Evolutionary conservation across 164 flowering plant species (phyloP), one percentile per base, ranked within the genome.

Genomic region (Chimonanthus praecox): DNA sequence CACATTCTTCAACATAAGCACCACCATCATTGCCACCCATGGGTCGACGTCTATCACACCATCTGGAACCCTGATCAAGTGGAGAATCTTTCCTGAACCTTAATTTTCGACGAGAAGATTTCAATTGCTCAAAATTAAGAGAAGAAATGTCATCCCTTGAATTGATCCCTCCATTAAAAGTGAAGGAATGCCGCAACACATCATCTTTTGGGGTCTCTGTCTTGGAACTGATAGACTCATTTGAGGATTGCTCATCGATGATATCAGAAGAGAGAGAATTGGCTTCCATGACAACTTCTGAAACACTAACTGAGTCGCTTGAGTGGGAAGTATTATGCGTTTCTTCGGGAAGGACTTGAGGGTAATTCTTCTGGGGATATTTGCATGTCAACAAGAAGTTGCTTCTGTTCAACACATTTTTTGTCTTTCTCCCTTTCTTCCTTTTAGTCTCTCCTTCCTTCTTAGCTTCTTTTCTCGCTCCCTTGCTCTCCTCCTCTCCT

Each of bases 381-480:
- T 47, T 84, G 83, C 46, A 75, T 71, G 73, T 58, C 78, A 63
- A 71, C 70, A 49, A 84, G 71, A 74, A 16, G 71, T 75, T 80
- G 77, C 48, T 80, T 73, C 64, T 80, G 83, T 60, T 50, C 62
- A 64, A 48, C 58, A 71, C 68, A 80, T 33, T 73, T 82, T 54
- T 81, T 85, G 21, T 85, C 89, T 73, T 72, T 54, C 60, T 54
- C 88, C 79, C 75, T 82, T 68, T 90, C 97, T 81, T 60, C 82
- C 96, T 82, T 86, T 92, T 76, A 93, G 78, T 72, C 95, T 90
- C 80, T 95, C 99, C 82, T 88, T 95, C 75, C 96, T 89, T 63
- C 99, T 82, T 9, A 88, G 86, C 80, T 95, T 95, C 78, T 95
- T 95, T 82, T 95, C 99, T 80, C 91, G 83, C 81, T 95, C 99